A percentile compares a stretch with the other conserved stretches of the same genome.
Evolutionary conservation across 139 green algal species (phyloP).

Genomic region (Desmodesmus armatus): DNA sequence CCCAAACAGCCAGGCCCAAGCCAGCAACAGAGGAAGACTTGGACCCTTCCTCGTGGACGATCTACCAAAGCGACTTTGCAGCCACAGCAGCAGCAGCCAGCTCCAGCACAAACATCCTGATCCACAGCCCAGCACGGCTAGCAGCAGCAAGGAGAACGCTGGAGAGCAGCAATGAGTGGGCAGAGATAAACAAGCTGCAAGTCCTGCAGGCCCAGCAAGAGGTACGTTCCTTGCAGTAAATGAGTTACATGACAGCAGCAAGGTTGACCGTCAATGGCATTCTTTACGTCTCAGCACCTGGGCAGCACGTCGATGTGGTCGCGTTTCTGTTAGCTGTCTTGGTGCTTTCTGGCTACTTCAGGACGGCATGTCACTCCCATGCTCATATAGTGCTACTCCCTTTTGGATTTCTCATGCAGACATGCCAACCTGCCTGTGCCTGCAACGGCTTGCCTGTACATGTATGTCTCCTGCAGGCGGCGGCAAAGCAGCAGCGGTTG

Average conservation of each 20-base stretch:
- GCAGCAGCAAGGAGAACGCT: neutral
- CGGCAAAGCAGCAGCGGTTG: neutral
- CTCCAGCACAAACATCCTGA: neutral
- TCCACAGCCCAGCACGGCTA: neutral
- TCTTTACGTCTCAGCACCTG: neutral
- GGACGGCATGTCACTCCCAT: neutral
- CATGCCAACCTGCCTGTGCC: neutral
- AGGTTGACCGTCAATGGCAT: neutral
- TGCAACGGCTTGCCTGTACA: neutral
- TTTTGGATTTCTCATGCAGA: neutral
- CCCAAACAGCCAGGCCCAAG: neutral
- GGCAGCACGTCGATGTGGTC: neutral
- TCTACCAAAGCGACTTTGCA: slow-evolving; percentile 13
- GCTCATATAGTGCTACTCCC: neutral
- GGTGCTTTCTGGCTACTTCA: neutral
- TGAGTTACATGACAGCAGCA: neutral
- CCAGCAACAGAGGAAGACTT: neutral
- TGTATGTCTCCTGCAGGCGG: slow-evolving; percentile 1
- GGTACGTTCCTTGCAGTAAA: neutral
- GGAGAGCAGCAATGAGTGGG: slow-evolving; percentile 23
- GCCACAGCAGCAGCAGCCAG: neutral
- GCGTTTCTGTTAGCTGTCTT: neutral
- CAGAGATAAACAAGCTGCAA: slow-evolving; percentile 16
- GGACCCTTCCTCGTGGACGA: neutral
- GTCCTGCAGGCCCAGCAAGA: neutral